Base-by-base conservation (phyloP, 176 grass and related monocot species). In the Carex pumila region DNA sequence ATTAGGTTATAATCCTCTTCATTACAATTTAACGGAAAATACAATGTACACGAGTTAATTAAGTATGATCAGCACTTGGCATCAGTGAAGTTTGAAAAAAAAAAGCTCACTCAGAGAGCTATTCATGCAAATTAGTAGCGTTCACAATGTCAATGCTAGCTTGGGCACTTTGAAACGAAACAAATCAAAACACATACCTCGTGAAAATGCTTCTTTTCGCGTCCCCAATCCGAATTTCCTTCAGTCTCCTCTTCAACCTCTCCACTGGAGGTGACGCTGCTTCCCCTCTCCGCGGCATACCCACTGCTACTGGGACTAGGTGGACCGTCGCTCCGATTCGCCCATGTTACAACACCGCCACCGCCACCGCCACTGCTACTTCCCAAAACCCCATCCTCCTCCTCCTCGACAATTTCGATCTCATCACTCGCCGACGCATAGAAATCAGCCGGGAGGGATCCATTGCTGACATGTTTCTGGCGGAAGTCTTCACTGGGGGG, bases 271-370 rank as follows among this genome's bases (percentile, higher is more conserved):
- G 80, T 86, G 70, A 88, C 85, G 80, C 96, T 98, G 80, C 91
- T 93, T 34, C 96, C 96, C 17, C 93, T 85, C 93, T 95, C 93
- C 5, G 89, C 96, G 9, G 93, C 96, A 66, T 95, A 99, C 71
- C 93, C 93, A 57, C 92, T 94, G 76, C 96, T 95, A 83, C 96
- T 92, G 76, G 96, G 91, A 82, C 93, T 99, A 31, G 88, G 89
- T 11, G 88, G 93, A 32, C 59, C 87, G 61, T 71, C 86, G 29
- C 82, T 86, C 55, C 87, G 59, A 54, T 86, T 80, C 57, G 80
- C 82, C 88, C 86, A 89, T 10, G 84, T 65, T 18, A 69, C 59
- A 49, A 68, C 70, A 8, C 81, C 47, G 25, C 41, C 69, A 29
- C 25, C 25, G 25, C 25, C 25, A 25, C 21, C 80, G 82, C 80